A percentile compares a stretch with the other conserved stretches of the same genome.
Evolutionary conservation across 1,284 basidiomycete species (phyloP).

Genomic region (Ustilago crameri): DNA sequence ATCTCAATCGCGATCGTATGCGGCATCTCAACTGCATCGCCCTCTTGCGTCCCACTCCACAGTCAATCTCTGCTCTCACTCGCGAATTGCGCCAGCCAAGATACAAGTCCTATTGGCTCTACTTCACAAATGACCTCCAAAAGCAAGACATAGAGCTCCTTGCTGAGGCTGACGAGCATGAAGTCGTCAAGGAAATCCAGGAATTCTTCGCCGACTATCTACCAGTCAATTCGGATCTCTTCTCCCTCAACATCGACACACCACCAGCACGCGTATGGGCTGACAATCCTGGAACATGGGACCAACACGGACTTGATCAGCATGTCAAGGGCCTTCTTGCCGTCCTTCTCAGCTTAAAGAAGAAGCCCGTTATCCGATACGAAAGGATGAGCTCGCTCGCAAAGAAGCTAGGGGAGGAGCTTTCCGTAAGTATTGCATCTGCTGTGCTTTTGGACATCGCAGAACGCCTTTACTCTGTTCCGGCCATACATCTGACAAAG

Average conservation of each 20-base stretch:
- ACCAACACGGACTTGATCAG: slow-evolving; percentile 79
- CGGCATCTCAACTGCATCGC: slow-evolving; percentile 96
- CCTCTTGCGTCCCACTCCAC: slow-evolving; percentile 83
- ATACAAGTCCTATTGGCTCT: slow-evolving; percentile 90
- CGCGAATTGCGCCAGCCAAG: slow-evolving; percentile 81
- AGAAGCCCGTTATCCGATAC: slow-evolving; percentile 92
- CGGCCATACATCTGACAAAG: too few species aligned
- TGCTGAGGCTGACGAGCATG: slow-evolving; percentile 93
- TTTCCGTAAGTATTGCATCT: slow-evolving; percentile 75
- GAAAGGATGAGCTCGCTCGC: slow-evolving; percentile 93
- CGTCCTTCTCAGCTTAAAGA: slow-evolving; percentile 91
- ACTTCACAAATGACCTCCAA: slow-evolving; percentile 88
- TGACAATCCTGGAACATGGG: slow-evolving; percentile 73
- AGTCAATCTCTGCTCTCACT: slow-evolving; percentile 83
- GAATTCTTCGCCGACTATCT: slow-evolving; percentile 66
- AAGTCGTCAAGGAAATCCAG: slow-evolving; percentile 89
- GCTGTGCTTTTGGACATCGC: too few species aligned
- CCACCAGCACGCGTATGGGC: slow-evolving; percentile 75
- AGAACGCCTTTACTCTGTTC: too few species aligned
- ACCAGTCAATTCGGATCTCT: slow-evolving; percentile 78
- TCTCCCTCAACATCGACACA: slow-evolving; percentile 76
- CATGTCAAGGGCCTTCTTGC: slow-evolving; percentile 86
- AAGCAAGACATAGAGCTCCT: slow-evolving; percentile 92
- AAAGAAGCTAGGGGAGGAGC: slow-evolving; percentile 85
- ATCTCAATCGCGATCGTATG: slow-evolving; percentile 74